Conservation (phyloP, 2,329 filamentous ascomycete species). For the Sporothrix mexicana region DNA sequence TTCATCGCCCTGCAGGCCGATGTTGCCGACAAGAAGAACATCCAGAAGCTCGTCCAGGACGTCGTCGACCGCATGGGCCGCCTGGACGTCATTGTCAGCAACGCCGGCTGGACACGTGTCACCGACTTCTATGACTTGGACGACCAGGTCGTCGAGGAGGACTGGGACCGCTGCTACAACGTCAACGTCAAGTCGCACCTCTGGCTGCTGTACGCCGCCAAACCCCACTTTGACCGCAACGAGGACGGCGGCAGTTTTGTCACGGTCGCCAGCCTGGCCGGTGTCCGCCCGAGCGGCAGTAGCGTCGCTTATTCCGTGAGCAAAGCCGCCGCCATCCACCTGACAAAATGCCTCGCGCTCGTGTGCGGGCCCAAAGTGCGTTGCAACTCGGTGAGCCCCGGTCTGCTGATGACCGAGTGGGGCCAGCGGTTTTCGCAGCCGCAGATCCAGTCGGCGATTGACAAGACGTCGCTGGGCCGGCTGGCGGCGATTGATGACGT, state of each 20-base stretch:
- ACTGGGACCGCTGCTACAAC: conserved; percentile 65
- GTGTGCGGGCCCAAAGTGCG: conserved; percentile 60
- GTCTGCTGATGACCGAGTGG: conserved; percentile 52
- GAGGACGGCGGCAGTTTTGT: conserved; percentile 62
- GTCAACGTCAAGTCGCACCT: conserved; percentile 68
- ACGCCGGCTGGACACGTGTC: conserved; percentile 65
- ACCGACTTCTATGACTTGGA: conserved; percentile 55
- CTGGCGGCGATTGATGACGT: conserved; percentile 12
- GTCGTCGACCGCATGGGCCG: conserved; percentile 66
- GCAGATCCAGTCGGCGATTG: background rate
- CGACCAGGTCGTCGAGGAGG: conserved; percentile 59
- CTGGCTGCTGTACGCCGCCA: conserved; percentile 62
- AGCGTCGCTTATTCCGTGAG: conserved; percentile 73
- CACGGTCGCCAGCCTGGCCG: conserved; percentile 67
- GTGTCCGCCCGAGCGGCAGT: conserved; percentile 67
- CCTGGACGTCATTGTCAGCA: conserved; percentile 78
- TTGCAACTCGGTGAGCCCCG: conserved; percentile 64
- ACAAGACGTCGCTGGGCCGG: background rate
- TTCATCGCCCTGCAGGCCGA: conserved; percentile 68
- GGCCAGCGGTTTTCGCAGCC: conserved; percentile 13
- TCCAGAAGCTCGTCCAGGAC: conserved; percentile 63
- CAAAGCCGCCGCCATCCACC: conserved; percentile 72
- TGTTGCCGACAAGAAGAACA: conserved; percentile 64
- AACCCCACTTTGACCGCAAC: conserved; percentile 58
- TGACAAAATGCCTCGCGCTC: conserved; percentile 59